A percentile compares a stretch with the other conserved stretches of the same genome.
These are phyloP conservation scores for Alnus glutinosa DNA, from an alignment of 306 rosid species.

Conservation along the genomic window DNA sequence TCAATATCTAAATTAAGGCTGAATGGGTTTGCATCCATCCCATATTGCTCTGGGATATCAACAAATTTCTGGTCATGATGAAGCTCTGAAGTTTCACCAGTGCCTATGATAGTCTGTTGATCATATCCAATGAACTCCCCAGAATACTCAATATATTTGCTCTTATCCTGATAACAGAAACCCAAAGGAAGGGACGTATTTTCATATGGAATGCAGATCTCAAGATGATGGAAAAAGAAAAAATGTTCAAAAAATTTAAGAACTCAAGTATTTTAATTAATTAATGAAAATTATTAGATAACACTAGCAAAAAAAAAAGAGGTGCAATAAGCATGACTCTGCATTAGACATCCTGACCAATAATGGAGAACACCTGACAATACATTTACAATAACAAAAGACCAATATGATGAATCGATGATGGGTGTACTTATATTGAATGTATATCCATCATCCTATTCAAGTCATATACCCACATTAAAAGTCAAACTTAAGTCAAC, in stretches of 20 bases:
- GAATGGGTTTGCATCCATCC: slow-evolving; percentile 16
- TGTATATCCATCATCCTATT: background rate
- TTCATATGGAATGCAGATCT: slow-evolving; percentile 24
- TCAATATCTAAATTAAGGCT: slow-evolving; percentile 57
- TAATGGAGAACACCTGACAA: too few relatives aligned
- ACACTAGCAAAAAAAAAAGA: background rate
- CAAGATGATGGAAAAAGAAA: slow-evolving; percentile 40
- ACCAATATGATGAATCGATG: background rate
- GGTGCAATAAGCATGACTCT: background rate
- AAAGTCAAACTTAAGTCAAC: too few relatives aligned
- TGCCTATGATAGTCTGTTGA: slow-evolving; percentile 35
- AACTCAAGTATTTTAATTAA: background rate
- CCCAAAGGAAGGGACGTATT: slow-evolving; percentile 32
- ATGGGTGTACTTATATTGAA: background rate
- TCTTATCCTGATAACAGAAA: slow-evolving; percentile 58
- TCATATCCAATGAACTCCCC: slow-evolving; percentile 38
- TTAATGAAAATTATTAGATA: background rate
- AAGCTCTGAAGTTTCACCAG: slow-evolving; percentile 32
- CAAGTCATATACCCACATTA: background rate
- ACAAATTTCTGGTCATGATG: slow-evolving; percentile 23
- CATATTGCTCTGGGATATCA: slow-evolving; percentile 39
- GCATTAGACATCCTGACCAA: background rate
- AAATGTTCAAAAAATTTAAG: background rate
- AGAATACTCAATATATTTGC: slow-evolving; percentile 47
- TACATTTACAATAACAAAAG: background rate